Percentiles rank a stretch among this genome's conserved stretches.
phyloP scores from a whole-genome alignment of 1,284 basidiomycete genomes.

The Meripilus lineatus region DNA sequence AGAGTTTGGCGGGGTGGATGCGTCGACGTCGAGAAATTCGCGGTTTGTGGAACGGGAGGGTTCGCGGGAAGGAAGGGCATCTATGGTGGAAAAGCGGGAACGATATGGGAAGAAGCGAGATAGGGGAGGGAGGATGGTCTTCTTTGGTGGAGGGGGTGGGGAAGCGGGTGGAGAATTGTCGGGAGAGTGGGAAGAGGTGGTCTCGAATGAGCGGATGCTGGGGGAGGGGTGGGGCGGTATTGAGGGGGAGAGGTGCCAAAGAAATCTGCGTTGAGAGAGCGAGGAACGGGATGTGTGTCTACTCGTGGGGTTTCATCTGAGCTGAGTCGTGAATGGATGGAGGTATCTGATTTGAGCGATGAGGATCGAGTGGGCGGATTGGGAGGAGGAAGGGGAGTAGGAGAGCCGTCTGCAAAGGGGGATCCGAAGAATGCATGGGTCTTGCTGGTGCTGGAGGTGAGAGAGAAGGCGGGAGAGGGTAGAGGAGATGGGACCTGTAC shows the following conservation, averaged over 20 bases:
- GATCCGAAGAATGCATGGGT: slow-evolving; percentile 29
- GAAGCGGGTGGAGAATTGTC: slow-evolving; percentile 21
- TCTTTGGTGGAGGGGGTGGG: slow-evolving; percentile 15
- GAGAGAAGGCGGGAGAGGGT: slow-evolving; percentile 19
- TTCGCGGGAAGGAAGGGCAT: slow-evolving; percentile 15
- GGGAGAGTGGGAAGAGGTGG: slow-evolving; percentile 16
- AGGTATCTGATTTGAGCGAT: slow-evolving; percentile 14
- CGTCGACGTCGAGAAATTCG: slow-evolving; percentile 19
- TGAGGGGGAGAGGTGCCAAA: slow-evolving; percentile 20
- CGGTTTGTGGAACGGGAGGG: slow-evolving; percentile 17
- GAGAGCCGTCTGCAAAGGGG: slow-evolving; percentile 20
- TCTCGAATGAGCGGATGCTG: slow-evolving; percentile 23
- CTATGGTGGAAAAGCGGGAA: slow-evolving; percentile 21
- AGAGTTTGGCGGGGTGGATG: slow-evolving; percentile 6
- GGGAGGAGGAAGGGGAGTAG: slow-evolving; percentile 21
- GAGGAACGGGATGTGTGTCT: slow-evolving; percentile 16
- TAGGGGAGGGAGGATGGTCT: slow-evolving; percentile 20
- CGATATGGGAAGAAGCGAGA: slow-evolving; percentile 32
- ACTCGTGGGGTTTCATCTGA: slow-evolving; percentile 18
- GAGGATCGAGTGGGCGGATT: slow-evolving; percentile 19
- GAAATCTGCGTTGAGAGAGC: slow-evolving; percentile 29
- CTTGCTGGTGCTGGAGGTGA: slow-evolving; percentile 21
- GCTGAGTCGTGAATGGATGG: slow-evolving; percentile 14
- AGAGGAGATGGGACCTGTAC: slow-evolving; percentile 12
- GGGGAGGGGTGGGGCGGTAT: slow-evolving; percentile 26